Base-by-base conservation (phyloP, 805 yeast genomes). In the Priceomyces melissophilus region DNA sequence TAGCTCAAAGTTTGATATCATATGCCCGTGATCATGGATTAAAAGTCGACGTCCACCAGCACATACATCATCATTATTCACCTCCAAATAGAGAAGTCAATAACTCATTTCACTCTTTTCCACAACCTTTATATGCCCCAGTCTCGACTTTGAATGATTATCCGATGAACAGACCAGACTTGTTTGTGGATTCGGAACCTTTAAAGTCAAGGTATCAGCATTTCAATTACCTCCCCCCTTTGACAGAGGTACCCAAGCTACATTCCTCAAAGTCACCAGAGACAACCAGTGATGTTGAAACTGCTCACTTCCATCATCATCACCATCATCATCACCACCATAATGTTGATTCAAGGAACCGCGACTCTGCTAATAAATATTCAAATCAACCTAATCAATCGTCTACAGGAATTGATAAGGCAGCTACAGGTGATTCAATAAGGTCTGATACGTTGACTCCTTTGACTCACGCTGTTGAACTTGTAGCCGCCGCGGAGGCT, bases 11-110 rank as follows among this genome's bases (percentile, higher is more conserved):
- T 45, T 59, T 85, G 8, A 70, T 85, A 6, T 75, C 76, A 28
- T 72, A 81, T 39, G 90, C 90, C 0, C 79, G 75, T 45, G 62
- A 64, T 37, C 72, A 77, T 49, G 72, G 76, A 13, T 63, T 84
- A 32, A 72, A 76, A 34, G 71, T 88, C 10, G 81, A 88, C 3
- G 76, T 88, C 14, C 95, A 88, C 61, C 96, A 88, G 58, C 96
- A 87, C 59, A 81, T 84, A 35, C 91, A 86, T 60, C 87, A 87
- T 56, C 89, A 85, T 60, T 82, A 84, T 60, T 70, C 73, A 6
- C 73, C 78, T 2, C 74, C 72, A 32, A 45, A 16, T 14, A 15
- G n/a, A 16, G 36, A 33, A 15, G 33, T 8, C 6, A 37, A 15
- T 40, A 34, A 13, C 37, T 36, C 8, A 11, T 17, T 36, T 30